Evolutionary conservation across 2,329 filamentous ascomycete genomes (phyloP).

Genomic region (Knoxdaviesia capensis): DNA sequence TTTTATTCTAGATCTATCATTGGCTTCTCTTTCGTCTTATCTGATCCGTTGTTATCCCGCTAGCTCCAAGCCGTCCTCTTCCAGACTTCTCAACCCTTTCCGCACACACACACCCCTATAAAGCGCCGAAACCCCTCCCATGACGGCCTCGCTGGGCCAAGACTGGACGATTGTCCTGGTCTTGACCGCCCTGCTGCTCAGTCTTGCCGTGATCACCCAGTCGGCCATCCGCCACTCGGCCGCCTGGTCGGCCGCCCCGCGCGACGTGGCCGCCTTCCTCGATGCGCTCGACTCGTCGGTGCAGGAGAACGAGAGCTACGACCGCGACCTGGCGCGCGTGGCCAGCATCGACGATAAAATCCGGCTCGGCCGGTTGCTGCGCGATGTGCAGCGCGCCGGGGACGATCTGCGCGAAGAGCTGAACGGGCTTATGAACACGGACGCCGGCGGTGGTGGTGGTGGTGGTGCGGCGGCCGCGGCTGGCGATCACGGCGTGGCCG

Average conservation of each 20-base stretch:
- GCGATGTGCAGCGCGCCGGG: conserved; percentile 39
- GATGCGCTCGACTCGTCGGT: conserved; percentile 42
- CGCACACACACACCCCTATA: conserved; percentile 2
- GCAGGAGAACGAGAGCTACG: conserved; percentile 43
- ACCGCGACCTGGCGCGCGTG: conserved; percentile 36
- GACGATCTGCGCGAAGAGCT: conserved; percentile 42
- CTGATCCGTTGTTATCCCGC: neutral
- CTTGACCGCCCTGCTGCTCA: conserved; percentile 35
- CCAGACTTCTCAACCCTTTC: conserved; percentile 3
- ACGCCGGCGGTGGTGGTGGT: conserved; percentile 12
- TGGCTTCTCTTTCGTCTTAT: neutral
- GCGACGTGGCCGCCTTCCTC: conserved; percentile 35
- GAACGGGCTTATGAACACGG: conserved; percentile 26
- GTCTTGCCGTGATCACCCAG: conserved; percentile 31
- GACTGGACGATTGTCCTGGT: conserved; percentile 38
- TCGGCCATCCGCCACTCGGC: conserved; percentile 28
- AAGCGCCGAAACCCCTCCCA: conserved; percentile 9
- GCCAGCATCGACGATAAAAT: conserved; percentile 41
- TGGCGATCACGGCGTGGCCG: conserved; percentile 6
- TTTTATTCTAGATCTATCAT: neutral
- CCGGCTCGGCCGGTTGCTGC: conserved; percentile 33
- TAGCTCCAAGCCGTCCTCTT: neutral
- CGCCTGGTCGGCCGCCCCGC: conserved; percentile 36
- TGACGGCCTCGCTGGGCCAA: conserved; percentile 28
- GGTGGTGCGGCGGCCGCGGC: conserved; percentile 1